These are phyloP conservation scores for Podaxis sp. DNA, from an alignment of 768 basidiomycete species.

Conservation along the genomic window DNA sequence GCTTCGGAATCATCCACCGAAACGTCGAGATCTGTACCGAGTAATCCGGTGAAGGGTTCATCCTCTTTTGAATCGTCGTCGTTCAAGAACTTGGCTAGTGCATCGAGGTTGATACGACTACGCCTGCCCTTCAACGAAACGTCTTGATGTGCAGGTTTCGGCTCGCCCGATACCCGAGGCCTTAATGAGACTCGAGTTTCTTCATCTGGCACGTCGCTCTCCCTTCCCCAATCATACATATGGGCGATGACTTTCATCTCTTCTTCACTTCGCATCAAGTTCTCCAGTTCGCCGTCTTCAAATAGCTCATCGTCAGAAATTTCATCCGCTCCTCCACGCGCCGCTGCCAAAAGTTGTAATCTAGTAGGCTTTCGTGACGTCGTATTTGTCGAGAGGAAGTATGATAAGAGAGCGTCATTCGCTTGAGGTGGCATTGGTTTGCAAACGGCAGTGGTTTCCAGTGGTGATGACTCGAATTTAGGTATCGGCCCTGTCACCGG, in stretches of 20 bases:
- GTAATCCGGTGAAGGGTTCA: slow-evolving; percentile 19
- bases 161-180: slow-evolving; percentile 13
- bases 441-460: slow-evolving; percentile 11
- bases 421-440: slow-evolving; percentile 15
- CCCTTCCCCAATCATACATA: slow-evolving; percentile 32
- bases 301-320: slow-evolving; percentile 76
- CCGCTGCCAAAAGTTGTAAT: slow-evolving; percentile 58
- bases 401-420: slow-evolving; percentile 42
- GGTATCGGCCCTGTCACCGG: slow-evolving; percentile 42
- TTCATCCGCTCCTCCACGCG: slow-evolving; percentile 55
- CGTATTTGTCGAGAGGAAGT: slow-evolving; percentile 50
- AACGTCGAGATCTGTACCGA: slow-evolving; percentile 16
- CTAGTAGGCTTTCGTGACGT: slow-evolving; percentile 50
- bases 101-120: slow-evolving; percentile 56
- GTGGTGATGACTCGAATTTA: slow-evolving; percentile 11
- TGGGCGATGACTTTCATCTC: slow-evolving; percentile 47
- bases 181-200: slow-evolving; percentile 14
- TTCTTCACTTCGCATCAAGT: slow-evolving; percentile 49
- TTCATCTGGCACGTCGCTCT: slow-evolving; percentile 20
- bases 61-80: slow-evolving; percentile 28
- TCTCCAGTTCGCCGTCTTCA: slow-evolving; percentile 65
- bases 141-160: slow-evolving; percentile 7
- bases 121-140: slow-evolving; percentile 22
- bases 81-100: slow-evolving; percentile 49
- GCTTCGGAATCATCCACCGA: slow-evolving; percentile 18